These are phyloP conservation scores for Thermoascus crustaceus DNA, from an alignment of 2,329 filamentous ascomycete species.

Conservation along the genomic window DNA sequence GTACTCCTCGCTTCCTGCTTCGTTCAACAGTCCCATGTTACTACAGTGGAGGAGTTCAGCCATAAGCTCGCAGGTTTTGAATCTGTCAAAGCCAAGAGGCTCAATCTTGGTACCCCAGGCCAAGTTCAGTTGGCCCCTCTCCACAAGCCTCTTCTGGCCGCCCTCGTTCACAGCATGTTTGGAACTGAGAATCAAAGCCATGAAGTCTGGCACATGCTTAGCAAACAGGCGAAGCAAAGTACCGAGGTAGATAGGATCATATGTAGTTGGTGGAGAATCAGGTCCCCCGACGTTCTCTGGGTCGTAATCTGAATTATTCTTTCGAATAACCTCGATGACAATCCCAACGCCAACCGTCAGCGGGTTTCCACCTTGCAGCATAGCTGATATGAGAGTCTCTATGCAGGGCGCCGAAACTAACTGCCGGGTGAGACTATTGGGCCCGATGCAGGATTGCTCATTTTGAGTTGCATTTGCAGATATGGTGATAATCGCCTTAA, in stretches of 20 bases:
- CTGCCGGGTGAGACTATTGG: constrained; percentile 91
- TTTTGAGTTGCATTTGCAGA: constrained; percentile 97
- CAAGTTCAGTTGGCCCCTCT: constrained; percentile 67
- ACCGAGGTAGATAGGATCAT: constrained; percentile 92
- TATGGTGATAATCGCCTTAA: constrained; percentile 98
- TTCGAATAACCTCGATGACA: constrained; percentile 95
- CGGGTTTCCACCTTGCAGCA: constrained; percentile 89
- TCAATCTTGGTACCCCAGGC: constrained; percentile 89
- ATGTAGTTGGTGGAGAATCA: constrained; percentile 68
- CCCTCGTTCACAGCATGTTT: constrained; percentile 50
- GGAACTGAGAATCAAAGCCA: constrained; percentile 75
- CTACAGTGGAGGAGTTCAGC: constrained; percentile 94
- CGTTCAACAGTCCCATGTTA: constrained; percentile 95
- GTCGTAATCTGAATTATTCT: constrained; percentile 99
- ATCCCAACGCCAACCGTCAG: constrained; percentile 95
- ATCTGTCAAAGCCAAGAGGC: constrained; percentile 90
- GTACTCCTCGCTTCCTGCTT: constrained; percentile 79
- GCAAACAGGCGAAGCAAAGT: constrained; percentile 84
- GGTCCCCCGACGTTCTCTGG: constrained; percentile 78
- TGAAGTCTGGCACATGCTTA: constrained; percentile 85
- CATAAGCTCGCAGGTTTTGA: constrained; percentile 99
- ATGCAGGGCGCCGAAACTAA: constrained; percentile 81
- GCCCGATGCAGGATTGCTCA: constrained; percentile 96
- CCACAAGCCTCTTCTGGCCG: constrained; percentile 52
- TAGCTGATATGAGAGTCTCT: constrained; percentile 75